A percentile compares a stretch with the other conserved stretches of the same genome.
These are phyloP conservation scores for Exidia glandulosa DNA, from an alignment of 768 basidiomycete genomes.

Conservation along the genomic window DNA sequence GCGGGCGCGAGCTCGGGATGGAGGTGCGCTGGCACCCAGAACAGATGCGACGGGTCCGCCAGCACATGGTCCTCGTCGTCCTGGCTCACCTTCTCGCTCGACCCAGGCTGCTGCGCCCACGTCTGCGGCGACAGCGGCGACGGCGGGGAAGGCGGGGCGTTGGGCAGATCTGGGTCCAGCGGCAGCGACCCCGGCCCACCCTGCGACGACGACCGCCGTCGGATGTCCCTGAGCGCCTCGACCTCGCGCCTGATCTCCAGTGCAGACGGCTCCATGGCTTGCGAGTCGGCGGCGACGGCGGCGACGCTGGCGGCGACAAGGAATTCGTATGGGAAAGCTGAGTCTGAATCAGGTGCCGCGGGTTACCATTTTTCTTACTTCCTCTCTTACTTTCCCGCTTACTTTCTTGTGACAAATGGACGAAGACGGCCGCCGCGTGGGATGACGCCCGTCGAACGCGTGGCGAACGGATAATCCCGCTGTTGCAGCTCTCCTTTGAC, in stretches of 20 bases:
- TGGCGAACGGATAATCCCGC: too few species aligned
- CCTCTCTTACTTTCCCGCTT: too few species aligned
- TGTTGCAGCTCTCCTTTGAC: too few species aligned
- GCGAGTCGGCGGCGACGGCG: background rate
- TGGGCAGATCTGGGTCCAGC: conserved; percentile 88
- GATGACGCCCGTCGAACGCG: too few species aligned
- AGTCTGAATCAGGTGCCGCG: too few species aligned
- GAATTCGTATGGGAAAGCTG: too few species aligned
- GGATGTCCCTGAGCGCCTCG: conserved; percentile 73
- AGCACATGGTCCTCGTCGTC: background rate
- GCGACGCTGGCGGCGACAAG: background rate
- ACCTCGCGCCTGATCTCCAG: conserved; percentile 83
- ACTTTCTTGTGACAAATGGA: too few species aligned
- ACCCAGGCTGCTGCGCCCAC: background rate
- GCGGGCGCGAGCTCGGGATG: conserved; percentile 97
- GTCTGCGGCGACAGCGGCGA: conserved; percentile 24
- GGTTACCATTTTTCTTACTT: too few species aligned
- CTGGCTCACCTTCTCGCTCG: background rate
- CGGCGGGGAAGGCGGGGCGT: conserved; percentile 52
- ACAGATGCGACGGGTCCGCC: conserved; percentile 74
- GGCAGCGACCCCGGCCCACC: conserved; percentile 69
- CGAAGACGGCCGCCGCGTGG: too few species aligned
- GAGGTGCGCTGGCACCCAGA: conserved; percentile 95
- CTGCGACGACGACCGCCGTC: conserved; percentile 66
- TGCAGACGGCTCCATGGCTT: conserved; percentile 61